A percentile compares a stretch with the other conserved stretches of the same genome.
These are phyloP conservation scores for Bipolaris oryzae DNA, from an alignment of 2,329 filamentous ascomycete genomes.

Conservation along the genomic window DNA sequence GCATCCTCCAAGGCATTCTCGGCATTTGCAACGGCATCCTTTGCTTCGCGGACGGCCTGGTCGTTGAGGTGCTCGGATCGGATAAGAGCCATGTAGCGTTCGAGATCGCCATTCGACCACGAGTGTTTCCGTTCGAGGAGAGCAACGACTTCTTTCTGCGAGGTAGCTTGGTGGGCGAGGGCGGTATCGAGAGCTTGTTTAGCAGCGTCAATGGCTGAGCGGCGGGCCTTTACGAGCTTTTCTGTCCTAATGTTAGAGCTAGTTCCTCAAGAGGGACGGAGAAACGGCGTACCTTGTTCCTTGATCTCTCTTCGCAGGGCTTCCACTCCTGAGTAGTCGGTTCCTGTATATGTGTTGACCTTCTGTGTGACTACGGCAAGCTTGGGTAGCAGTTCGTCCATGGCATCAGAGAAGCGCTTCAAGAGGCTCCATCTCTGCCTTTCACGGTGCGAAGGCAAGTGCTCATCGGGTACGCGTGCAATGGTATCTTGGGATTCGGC, in stretches of 20 bases:
- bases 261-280: not conserved
- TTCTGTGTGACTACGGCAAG: conserved; percentile 84
- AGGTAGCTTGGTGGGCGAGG: conserved; percentile 80
- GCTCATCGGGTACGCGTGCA: conserved; percentile 44
- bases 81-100: conserved; percentile 93
- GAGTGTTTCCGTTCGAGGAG: conserved; percentile 91
- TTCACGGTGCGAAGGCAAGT: conserved; percentile 61
- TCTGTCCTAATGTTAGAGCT: conserved; percentile 48
- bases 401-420: conserved; percentile 70
- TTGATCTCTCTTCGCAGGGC: conserved; percentile 79
- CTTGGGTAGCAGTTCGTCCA: conserved; percentile 88
- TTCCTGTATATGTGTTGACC: conserved; percentile 89
- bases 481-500: conserved; percentile 35
- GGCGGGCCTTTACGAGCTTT: conserved; percentile 62
- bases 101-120: conserved; percentile 85
- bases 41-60: conserved; percentile 75
- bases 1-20: conserved; percentile 83
- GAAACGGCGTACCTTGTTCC: conserved; percentile 58
- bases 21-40: conserved; percentile 72
- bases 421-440: conserved; percentile 62
- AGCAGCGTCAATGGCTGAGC: conserved; percentile 70
- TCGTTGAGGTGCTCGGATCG: conserved; percentile 92
- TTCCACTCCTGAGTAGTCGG: conserved; percentile 86
- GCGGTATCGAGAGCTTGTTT: conserved; percentile 82
- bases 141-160: conserved; percentile 94